Base-by-base conservation (phyloP, 495 filamentous ascomycete genomes). In the Lophiostoma macrostomum region DNA sequence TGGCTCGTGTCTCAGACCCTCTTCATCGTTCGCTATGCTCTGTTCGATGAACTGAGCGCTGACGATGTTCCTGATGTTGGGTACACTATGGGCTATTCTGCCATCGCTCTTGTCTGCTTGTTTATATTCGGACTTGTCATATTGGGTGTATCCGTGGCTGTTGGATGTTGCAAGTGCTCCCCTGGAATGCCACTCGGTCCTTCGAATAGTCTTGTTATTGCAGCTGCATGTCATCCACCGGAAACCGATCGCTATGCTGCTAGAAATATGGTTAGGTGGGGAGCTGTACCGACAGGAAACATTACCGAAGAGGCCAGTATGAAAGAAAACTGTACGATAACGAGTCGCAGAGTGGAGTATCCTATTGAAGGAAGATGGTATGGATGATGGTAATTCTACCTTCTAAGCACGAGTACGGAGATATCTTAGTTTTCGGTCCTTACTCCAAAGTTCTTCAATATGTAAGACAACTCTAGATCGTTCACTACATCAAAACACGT, bases 181-280 rank as follows among this genome's bases (percentile, higher is more conserved):
- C 12, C 27, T 29, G 41, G 25, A 11, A 27, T 45, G 23, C 41
- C 41, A 18, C 41, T 45, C 20, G 41, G 41, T 28, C 41, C 41
- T 16, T 10, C 23, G 27, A 45, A 45, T 29, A 45, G 41, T 19
- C 23, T 45, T 31, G 23, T 45, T 29, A 31, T 45, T 29, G 41
- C 41, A 28, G 41, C 41, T 7, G 41, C 41, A 45, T 45, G 41
- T 30, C 41, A 45, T 30, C 41, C 41, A 23, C 41, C 41, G 20
- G 27, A 45, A 45, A 31, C 4, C 4, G 41, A 45, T 45, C 27
- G 41, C 14, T 8, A 45, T 45, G 20, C 41, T 29, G 41, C 41
- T 10, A 45, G 27, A 45, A 45, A 12, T 4, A 27, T 11, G 20
- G 41, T 45, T 16, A 29, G 31, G 19, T 45, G 41, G 41, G 41